Evolutionary conservation across 192 early-diverging fungal species (phyloP).

Genomic region (Linnemannia exigua): DNA sequence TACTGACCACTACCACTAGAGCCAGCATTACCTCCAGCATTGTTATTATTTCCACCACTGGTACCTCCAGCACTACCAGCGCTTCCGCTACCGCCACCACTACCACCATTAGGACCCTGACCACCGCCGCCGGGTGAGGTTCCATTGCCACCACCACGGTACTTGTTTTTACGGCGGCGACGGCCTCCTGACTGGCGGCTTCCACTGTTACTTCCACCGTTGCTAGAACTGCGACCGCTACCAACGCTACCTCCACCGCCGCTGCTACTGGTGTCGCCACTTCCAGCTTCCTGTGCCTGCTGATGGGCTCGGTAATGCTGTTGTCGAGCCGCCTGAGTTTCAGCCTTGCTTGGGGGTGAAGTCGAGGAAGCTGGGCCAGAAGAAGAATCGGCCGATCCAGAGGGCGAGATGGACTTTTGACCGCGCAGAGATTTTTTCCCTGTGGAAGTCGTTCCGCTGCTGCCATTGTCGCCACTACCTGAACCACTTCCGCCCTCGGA

Average conservation of each 20-base stretch:
- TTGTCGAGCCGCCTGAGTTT: neutral
- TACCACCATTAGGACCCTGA: constrained; percentile 1
- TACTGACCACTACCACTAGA: neutral
- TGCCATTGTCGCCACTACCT: constrained; percentile 10
- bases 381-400: constrained; percentile 15
- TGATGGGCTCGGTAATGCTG: constrained; percentile 12
- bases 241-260: constrained; percentile 7
- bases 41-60: constrained; percentile 11
- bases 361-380: constrained; percentile 4
- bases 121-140: neutral
- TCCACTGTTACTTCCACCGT: neutral
- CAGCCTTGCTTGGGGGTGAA: neutral
- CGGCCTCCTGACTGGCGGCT: constrained; percentile 8
- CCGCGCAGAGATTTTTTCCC: neutral
- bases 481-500: neutral
- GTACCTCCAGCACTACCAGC: neutral
- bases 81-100: neutral
- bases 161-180: constrained; percentile 34
- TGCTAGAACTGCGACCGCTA: constrained; percentile 14
- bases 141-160: constrained; percentile 7
- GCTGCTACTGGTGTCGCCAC: constrained; percentile 5
- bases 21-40: neutral
- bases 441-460: neutral
- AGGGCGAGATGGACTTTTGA: constrained; percentile 20
- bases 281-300: constrained; percentile 12